These are phyloP conservation scores for Pichia thaimueangensis DNA, from an alignment of 805 yeast species.

Conservation along the genomic window DNA sequence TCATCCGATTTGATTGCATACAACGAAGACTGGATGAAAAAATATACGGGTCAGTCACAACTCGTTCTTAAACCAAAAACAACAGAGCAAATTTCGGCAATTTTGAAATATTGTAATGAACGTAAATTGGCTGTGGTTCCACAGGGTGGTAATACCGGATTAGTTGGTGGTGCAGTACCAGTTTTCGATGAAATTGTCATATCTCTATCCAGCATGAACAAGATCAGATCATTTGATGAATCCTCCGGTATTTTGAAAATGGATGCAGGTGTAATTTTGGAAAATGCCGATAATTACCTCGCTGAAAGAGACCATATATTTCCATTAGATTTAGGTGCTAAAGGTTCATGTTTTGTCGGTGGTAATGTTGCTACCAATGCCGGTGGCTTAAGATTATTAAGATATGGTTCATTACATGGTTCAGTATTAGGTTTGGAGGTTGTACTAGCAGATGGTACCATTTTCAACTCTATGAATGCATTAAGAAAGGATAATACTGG, in stretches of 20 bases:
- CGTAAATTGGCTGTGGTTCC: constrained; percentile 80
- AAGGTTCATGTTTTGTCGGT: constrained; percentile 94
- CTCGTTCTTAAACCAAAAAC: constrained; percentile 78
- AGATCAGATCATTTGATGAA: constrained; percentile 73
- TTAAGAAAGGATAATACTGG: constrained; percentile 95
- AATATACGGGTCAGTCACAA: constrained; percentile 81
- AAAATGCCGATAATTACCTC: constrained; percentile 71
- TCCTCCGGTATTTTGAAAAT: constrained; percentile 80
- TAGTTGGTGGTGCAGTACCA: constrained; percentile 92
- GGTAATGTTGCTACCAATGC: constrained; percentile 96
- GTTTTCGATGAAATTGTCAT: constrained; percentile 85
- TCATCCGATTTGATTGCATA: constrained; percentile 51
- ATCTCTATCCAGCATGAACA: constrained; percentile 63
- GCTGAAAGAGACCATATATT: constrained; percentile 82
- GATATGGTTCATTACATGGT: constrained; percentile 92
- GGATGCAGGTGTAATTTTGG: constrained; percentile 88
- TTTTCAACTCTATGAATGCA: constrained; percentile 72
- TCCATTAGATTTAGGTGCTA: constrained; percentile 93
- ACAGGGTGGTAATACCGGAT: constrained; percentile 95
- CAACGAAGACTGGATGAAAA: constrained; percentile 94
- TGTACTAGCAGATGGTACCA: constrained; percentile 85
- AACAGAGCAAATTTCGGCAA: constrained; percentile 68
- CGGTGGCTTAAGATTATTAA: constrained; percentile 81
- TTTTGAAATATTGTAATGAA: constrained; percentile 75
- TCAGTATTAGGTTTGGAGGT: constrained; percentile 86